Percentiles rank a stretch among this genome's conserved stretches.
These are phyloP conservation scores for Moricandia moricandioides DNA, from an alignment of 345 rosid species.

Conservation along the genomic window DNA sequence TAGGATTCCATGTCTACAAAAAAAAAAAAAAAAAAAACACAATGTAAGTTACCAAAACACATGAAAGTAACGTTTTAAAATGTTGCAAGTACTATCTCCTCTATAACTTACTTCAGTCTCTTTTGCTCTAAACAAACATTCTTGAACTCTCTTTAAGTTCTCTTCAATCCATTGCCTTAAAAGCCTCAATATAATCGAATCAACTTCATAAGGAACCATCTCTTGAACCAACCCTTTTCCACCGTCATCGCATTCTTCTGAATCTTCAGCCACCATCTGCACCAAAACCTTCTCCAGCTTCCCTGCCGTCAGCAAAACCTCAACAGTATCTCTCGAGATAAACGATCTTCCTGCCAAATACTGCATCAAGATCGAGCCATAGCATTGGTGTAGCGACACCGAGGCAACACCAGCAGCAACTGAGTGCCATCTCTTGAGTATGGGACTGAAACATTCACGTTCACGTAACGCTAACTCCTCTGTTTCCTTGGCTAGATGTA, in stretches of 20 bases:
- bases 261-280: slow-evolving; percentile 87
- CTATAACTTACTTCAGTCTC: slow-evolving; percentile 68
- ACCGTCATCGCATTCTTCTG: slow-evolving; percentile 80
- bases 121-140: slow-evolving; percentile 50
- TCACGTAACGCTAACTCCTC: slow-evolving; percentile 77
- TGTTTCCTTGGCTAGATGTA: slow-evolving; percentile 67
- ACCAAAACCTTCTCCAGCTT: slow-evolving; percentile 79
- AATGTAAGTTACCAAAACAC: neutral
- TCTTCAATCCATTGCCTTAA: slow-evolving; percentile 68
- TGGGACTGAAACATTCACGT: slow-evolving; percentile 70
- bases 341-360: slow-evolving; percentile 51
- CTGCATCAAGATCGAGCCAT: slow-evolving; percentile 67
- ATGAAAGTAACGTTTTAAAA: neutral
- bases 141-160: slow-evolving; percentile 48
- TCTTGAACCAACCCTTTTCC: slow-evolving; percentile 73
- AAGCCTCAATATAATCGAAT: slow-evolving; percentile 51
- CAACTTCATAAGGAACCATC: slow-evolving; percentile 90
- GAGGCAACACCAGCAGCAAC: slow-evolving; percentile 66
- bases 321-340: slow-evolving; percentile 54
- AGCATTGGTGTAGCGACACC: slow-evolving; percentile 67
- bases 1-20: slow-evolving; percentile 89
- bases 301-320: slow-evolving; percentile 71
- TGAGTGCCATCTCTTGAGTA: slow-evolving; percentile 73
- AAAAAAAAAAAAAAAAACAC: neutral
- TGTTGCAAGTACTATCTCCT: neutral